Base-by-base conservation (phyloP, 1,284 basidiomycete species). In the Acaromyces ingoldii region DNA sequence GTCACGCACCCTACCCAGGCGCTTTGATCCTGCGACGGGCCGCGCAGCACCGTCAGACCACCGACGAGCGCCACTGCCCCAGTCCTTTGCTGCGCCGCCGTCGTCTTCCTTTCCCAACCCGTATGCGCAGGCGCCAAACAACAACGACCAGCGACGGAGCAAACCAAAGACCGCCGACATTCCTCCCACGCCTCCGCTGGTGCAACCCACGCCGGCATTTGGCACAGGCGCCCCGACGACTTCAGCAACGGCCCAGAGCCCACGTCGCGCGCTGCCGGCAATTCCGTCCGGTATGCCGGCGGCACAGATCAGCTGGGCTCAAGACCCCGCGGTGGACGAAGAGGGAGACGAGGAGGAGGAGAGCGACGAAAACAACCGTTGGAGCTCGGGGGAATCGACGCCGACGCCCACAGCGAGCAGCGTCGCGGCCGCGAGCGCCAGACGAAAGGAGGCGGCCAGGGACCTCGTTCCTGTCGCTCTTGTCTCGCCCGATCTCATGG, bases 371-470 rank as follows among this genome's bases (percentile, higher is more conserved):
- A 19, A 21, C 21, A 15, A 24, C 22, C 30, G 46, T 1, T 63
- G 63, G 63, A 62, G 59, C 1, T 58, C 58, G 0, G 50, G 42
- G 19, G 63, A 59, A 11, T 64, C 62, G 1, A 54, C 58, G 15
- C 62, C 56, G 2, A 66, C 63, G 4, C 63, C 63, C 2, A 66
- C 62, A 2, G 62, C 59, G 2, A 64, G 62, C 44, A 66, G 63
- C 36, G 50, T 66, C 4, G 62, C 63, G 2, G 63, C 63, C 0
- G 52, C 33, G 28, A 49, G 52, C 7, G 54, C 53, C 25, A 49
- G 55, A 11, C 51, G 56, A 24, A 51, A 60, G 4, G 29, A 45
- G 22, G 43, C 56, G 4, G 53, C 60, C 31, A 22, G 41, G 19
- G 49, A 54, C 40, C 51, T 63, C 24, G 34, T 53, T 10, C 59